Base-by-base conservation (phyloP, 805 yeast genomes). In the Torulaspora gathmanii region DNA sequence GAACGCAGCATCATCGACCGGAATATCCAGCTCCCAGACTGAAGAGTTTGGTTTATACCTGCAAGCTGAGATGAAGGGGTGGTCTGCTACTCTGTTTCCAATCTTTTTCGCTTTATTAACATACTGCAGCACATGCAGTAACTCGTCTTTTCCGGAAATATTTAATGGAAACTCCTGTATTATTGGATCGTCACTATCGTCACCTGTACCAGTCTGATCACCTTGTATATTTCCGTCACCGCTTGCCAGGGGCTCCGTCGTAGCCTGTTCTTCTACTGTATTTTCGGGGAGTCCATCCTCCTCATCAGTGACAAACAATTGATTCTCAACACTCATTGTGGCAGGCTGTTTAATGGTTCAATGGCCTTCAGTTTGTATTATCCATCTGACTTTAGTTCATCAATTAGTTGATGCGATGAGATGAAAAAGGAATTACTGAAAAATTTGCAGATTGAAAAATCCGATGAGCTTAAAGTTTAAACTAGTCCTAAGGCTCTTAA, bases 21-120 rank as follows among this genome's bases (percentile, higher is more conserved):
- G 95, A 5, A 86, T 69, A 49, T 83, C 86, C 29, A 90, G 74
- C 60, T 87, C 95, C 49, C 93, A 67, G 10, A 80, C 71, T 2
- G 79, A 77, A 1, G 87, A 72, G 22, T 73, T 68, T 1, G 77
- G 77, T 57, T 89, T 91, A 47, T 84, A 62, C 33, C 83, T 65
- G 0, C 81, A 70, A 13, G 66, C 65, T 48, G 73, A 60, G 27
- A 70, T 59, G 9, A 65, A 59, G n/a, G 72, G 69, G 46, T 68
- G 68, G 28, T 58, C 61, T 12, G 57, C 57, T 22, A 54, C 44
- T 29, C 60, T 56, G 15, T 51, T 50, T 9, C 58, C 66, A 22
- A 56, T 39, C 34, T 51, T 45, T 44, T 56, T 62, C 4, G 61
- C 56, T 44, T 56, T 65, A 37, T 57, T 64, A 2, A 86, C 85